Base-by-base conservation (phyloP, 768 basidiomycete genomes). In the Russula olivacea region DNA sequence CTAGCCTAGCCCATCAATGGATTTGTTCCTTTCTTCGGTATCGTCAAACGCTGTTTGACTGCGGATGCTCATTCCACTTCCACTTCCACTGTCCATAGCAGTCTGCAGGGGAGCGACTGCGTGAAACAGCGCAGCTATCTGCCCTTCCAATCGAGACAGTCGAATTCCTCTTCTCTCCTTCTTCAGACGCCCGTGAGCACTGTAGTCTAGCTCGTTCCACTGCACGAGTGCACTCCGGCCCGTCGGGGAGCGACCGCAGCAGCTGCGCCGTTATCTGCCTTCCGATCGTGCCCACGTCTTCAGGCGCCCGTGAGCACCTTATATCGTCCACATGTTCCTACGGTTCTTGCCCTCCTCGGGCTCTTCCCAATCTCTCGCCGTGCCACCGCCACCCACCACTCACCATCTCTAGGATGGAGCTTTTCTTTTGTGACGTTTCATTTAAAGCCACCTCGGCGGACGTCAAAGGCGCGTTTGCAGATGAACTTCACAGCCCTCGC, bases 401-500 rank as follows among this genome's bases (percentile, higher is more conserved):
- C 15, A 6, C 38, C 36, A 6, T 48, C 17, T 23, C 30, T 55
- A n/a, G 19, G 30, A 76, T 78, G 76, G 77, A 76, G 30, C 64
- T 78, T 7, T 74, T 69, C 63, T 69, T 78, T 58, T 21, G 55
- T 1, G 66, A 70, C 21, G 66, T 78, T 15, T 60, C 66, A 10
- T 70, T 43, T n/a, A 17, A 51, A 2, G 69, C 65, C 0, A 69
- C 45, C 25, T 49, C 60, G 3, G 40, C 19, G 34, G 66, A 69
- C 25, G 40, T 75, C 30, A 69, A 69, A n/a, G 65, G 64, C 0
- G 70, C 71, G 9, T 68, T 88, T 10, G 80, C 80, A 4, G 65
- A 36, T 0, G 68, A 81, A 57, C 74, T 88, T 1, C 85, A 88
- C 65, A 59, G 68, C 3, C 72, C 76, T 5, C 68, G 67, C 4